Percentiles rank a stretch among this genome's conserved stretches.
Conservation (phyloP, 2,329 filamentous ascomycete genomes). For the Hypoxylon sp. region DNA sequence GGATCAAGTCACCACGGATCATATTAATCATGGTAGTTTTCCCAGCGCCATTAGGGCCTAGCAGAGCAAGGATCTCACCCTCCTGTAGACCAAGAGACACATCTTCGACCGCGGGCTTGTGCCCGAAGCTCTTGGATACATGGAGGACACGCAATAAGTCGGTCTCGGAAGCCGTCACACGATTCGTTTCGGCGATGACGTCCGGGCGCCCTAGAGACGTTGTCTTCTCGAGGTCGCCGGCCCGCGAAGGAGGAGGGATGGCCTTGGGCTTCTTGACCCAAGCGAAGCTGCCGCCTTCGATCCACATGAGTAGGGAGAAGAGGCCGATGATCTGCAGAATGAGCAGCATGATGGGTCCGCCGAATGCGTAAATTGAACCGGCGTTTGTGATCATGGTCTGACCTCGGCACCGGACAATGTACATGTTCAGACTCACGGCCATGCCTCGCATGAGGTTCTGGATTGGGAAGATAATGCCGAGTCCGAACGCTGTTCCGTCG, state of each 20-base stretch:
- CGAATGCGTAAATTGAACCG: slow-evolving; percentile 74
- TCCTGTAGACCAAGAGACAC: slow-evolving; percentile 78
- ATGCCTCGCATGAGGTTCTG: slow-evolving; percentile 73
- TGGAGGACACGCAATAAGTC: slow-evolving; percentile 74
- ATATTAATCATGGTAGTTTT: slow-evolving; percentile 81
- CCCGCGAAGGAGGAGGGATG: slow-evolving; percentile 8
- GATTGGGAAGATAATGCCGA: slow-evolving; percentile 72
- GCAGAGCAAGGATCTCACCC: slow-evolving; percentile 79
- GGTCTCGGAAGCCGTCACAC: slow-evolving; percentile 49
- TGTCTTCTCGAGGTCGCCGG: slow-evolving; percentile 50
- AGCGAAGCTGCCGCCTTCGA: slow-evolving; percentile 73
- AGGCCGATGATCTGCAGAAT: slow-evolving; percentile 73
- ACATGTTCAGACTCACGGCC: slow-evolving; percentile 73
- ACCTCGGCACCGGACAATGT: slow-evolving; percentile 71
- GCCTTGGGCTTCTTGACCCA: slow-evolving; percentile 44
- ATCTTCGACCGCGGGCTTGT: slow-evolving; percentile 76
- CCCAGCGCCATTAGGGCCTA: slow-evolving; percentile 84
- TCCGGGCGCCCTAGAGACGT: slow-evolving; percentile 44
- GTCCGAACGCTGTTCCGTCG: slow-evolving; percentile 70
- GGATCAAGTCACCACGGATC: slow-evolving; percentile 80
- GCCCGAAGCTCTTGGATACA: slow-evolving; percentile 77
- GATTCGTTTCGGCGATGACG: slow-evolving; percentile 52
- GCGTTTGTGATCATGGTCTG: slow-evolving; percentile 60
- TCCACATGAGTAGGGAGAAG: slow-evolving; percentile 74
- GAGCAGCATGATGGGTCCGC: slow-evolving; percentile 78